Evolutionary conservation across 2,329 filamentous ascomycete species (phyloP).

Genomic region (Drechslerella dactyloides): DNA sequence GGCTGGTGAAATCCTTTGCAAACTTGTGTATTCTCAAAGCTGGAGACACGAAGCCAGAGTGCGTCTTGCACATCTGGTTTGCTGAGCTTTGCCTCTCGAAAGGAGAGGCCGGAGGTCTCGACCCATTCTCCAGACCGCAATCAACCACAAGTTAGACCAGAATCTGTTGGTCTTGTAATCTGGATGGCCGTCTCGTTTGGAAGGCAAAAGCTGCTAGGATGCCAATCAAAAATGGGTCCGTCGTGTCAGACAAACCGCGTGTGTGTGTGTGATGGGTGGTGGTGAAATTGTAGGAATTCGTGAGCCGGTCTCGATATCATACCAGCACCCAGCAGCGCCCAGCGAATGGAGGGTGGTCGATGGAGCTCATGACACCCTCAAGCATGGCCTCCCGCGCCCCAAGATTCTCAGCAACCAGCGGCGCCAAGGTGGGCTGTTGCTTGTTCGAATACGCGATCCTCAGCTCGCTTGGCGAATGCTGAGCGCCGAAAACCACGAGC

Average conservation of each 20-base stretch:
- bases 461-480: slow-evolving; percentile 26
- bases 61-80: no score
- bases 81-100: not conserved
- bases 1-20: not conserved
- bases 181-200: slow-evolving; percentile 5
- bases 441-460: slow-evolving; percentile 11
- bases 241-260: slow-evolving; percentile 12
- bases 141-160: not conserved
- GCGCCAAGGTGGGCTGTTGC: not conserved
- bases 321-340: not conserved
- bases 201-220: slow-evolving; percentile 14
- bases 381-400: slow-evolving; percentile 31
- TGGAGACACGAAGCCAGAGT: no score
- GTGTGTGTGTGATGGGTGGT: not conserved
- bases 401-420: not conserved
- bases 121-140: not conserved
- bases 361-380: slow-evolving; percentile 44
- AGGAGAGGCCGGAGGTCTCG: not conserved
- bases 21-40: not conserved
- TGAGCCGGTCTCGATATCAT: not conserved
- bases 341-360: no score
- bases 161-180: not conserved
- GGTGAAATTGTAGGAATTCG: not conserved
- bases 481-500: slow-evolving; percentile 11
- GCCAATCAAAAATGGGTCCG: not conserved